These are phyloP conservation scores for Helichrysum umbraculigerum DNA, from an alignment of 129 eudicot genomes.

Conservation along the genomic window DNA sequence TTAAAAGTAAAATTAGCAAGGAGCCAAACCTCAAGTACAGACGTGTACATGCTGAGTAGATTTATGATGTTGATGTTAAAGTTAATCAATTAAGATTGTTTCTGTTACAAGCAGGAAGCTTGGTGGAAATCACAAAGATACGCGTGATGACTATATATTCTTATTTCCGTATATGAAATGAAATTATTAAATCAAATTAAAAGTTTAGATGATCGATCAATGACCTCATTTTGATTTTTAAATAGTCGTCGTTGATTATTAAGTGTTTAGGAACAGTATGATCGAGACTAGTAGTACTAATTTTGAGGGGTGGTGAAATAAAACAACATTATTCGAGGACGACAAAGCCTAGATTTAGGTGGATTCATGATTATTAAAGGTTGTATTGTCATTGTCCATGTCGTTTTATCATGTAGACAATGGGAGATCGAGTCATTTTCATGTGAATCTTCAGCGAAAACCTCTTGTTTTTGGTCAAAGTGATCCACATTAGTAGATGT, in stretches of 20 bases:
- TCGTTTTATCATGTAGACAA: slow-evolving; percentile 6
- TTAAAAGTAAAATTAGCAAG: background rate
- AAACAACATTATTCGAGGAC: background rate
- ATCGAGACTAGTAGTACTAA: too few relatives aligned
- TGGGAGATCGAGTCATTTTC: slow-evolving; percentile 10
- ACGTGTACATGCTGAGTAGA: slow-evolving; percentile 21
- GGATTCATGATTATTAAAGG: slow-evolving; percentile 18
- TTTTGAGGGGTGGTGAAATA: background rate
- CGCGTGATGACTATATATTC: slow-evolving; percentile 23
- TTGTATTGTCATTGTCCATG: slow-evolving; percentile 25
- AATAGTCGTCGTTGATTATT: too few relatives aligned
- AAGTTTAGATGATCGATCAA: background rate
- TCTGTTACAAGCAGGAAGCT: slow-evolving; percentile 18
- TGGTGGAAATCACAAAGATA: slow-evolving; percentile 32
- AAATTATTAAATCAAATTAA: background rate
- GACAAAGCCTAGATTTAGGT: slow-evolving; percentile 26
- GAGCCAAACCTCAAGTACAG: slow-evolving; percentile 19
- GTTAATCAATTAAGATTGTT: background rate
- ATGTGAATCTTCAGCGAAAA: slow-evolving; percentile 26
- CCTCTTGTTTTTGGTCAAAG: slow-evolving; percentile 21
- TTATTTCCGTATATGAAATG: background rate
- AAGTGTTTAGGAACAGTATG: too few relatives aligned
- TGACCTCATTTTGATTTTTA: slow-evolving; percentile 9
- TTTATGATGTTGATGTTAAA: slow-evolving; percentile 30
- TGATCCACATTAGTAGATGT: background rate